Base-by-base conservation (phyloP, 2,329 filamentous ascomycete genomes). In the Neophaeococcomyces mojaviensis region DNA sequence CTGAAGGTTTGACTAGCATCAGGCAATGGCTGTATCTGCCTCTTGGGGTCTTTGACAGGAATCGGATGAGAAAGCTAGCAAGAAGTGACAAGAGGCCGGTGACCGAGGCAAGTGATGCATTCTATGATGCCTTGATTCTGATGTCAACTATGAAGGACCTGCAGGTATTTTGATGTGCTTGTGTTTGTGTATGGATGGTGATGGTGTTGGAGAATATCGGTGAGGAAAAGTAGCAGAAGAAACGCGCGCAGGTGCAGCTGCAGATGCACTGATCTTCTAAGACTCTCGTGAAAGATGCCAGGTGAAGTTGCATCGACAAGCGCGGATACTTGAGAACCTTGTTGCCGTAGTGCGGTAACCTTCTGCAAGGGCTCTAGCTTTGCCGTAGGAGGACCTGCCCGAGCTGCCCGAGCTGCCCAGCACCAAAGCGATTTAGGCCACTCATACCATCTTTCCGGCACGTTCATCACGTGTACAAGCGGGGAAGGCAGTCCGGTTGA, bases 321-420 rank as follows among this genome's bases (percentile, higher is more conserved):
- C 24, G 10, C 24, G 5, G 24, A 28, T 28, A 10, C 5, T 28
- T 28, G 5, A 6, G 10, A 28, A 28, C 24, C 24, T 10, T 28
- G 24, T 28, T 28, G 24, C 24, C 10, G 24, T 28, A 28, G 24
- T 10, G 24, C 10, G 5, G 10, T 10, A 28, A 6, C 10, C 24
- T 28, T 28, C 24, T 28, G 24, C 5, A 28, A 28, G 24, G 24
- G n/a, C n/a, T n/a, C n/a, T n/a, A n/a, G n/a, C n/a, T n/a, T n/a
- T n/a, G n/a, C n/a, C n/a, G n/a, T n/a, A n/a, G n/a, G n/a, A 4
- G 77, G 81, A 6, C 82, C 79, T 58, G 82, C 79, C 61, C 78
- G 82, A 10, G n/a, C n/a, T n/a, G n/a, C n/a, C n/a, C n/a, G n/a
- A n/a, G n/a, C n/a, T n/a, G n/a, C n/a, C n/a, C n/a, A n/a, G n/a